Evolutionary conservation across 1,139 yeast genomes (phyloP).

Genomic region (Diutina rugosa): DNA sequence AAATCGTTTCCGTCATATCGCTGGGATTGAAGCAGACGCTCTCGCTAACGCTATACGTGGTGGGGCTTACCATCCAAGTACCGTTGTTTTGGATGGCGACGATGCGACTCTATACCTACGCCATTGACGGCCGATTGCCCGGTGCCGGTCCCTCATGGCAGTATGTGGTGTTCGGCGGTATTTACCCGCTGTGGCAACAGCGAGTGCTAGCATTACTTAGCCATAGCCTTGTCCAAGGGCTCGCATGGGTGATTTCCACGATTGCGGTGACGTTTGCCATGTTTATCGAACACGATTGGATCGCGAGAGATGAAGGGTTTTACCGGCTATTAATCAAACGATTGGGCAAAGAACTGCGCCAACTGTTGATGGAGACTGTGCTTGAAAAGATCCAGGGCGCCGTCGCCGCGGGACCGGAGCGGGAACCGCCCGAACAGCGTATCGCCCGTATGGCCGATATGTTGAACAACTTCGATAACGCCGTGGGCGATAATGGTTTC

Average conservation of each 20-base stretch:
- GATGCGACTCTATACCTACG: conserved; percentile 41
- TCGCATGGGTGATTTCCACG: conserved; percentile 22
- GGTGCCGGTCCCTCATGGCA: conserved; percentile 9
- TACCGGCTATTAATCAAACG: conserved; percentile 37
- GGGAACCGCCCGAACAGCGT: background rate
- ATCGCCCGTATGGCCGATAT: background rate
- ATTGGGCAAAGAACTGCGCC: conserved; percentile 45
- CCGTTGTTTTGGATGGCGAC: conserved; percentile 45
- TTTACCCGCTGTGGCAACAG: conserved; percentile 4
- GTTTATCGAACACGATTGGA: conserved; percentile 57
- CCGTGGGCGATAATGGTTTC: conserved; percentile 3
- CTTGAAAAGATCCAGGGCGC: conserved; percentile 6
- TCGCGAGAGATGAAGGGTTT: conserved; percentile 59
- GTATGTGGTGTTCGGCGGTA: background rate
- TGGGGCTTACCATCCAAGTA: conserved; percentile 35
- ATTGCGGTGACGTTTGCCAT: conserved; percentile 32
- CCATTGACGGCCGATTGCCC: conserved; percentile 39
- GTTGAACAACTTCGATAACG: conserved; percentile 3
- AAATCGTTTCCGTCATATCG: conserved; percentile 18
- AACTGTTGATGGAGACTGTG: conserved; percentile 26
- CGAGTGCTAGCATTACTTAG: conserved; percentile 12
- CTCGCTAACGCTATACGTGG: conserved; percentile 20
- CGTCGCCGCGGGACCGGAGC: background rate
- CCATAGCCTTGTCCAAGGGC: conserved; percentile 29
- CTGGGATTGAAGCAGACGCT: conserved; percentile 13